Evolutionary conservation across 116 monocot species (phyloP), one percentile per base, ranked within the genome.

Genomic region (Iris pallida): DNA sequence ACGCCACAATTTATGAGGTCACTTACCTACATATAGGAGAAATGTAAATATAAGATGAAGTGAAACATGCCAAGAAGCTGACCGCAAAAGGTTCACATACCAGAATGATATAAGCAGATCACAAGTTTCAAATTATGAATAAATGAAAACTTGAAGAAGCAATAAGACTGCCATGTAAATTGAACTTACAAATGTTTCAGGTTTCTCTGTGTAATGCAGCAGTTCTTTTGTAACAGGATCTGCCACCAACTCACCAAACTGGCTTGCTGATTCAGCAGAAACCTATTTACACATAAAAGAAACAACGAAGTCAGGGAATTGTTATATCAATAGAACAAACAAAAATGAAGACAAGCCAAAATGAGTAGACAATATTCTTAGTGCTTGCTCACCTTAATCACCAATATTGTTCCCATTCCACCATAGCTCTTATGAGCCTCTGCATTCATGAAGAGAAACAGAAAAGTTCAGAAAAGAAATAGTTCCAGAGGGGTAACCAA

Each of bases 331-430:
- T 11, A 59, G 13, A 14, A 63, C 7, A 63, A 17, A 11, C 11
- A 53, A 7, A 45, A 20, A 51, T 5, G 7, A 11, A 51, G 4
- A 12, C 3, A 18, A 65, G 12, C 47, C 18, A 53, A 51, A 51
- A 66, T 15, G 19, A 51, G 20, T 5, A 53, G 2, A n/a, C 13
- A 5, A 53, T 52, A 14, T 15, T 11, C 2, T 19, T 8, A 40
- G 30, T 40, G 13, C 12, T 53, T 42, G 10, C 42, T 15, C 42
- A 97, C 97, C 92, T 90, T 93, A 55, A 83, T 92, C n/a, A 93
- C 97, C 72, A 93, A 68, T 53, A 98, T 54, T 60, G 93, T 93
- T 45, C 97, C 97, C 83, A 98, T 92, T 41, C 90, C 93, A 58
- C 85, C 88, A 75, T 92, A 90, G 42, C 46, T 80, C 78, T 90